Evolutionary conservation across 768 basidiomycete species (phyloP).

Genomic region (Hericium coralloides): DNA sequence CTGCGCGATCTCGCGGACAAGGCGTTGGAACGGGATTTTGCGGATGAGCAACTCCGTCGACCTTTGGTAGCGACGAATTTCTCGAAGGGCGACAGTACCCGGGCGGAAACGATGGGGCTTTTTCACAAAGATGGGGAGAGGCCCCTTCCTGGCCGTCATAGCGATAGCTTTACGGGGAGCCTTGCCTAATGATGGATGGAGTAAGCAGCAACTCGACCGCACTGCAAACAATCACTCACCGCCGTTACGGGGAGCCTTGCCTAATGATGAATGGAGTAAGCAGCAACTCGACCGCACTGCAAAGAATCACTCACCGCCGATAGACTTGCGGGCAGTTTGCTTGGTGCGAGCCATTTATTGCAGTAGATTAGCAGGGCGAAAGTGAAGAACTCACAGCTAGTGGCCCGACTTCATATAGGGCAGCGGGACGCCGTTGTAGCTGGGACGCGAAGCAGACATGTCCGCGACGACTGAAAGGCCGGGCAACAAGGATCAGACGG

Average conservation of each 20-base stretch:
- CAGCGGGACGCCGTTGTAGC: no score
- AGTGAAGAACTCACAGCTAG: no score
- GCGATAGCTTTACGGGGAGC: no score
- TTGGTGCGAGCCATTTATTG: conserved; percentile 60
- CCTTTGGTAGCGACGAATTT: conserved; percentile 89
- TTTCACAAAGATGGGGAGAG: conserved; percentile 85
- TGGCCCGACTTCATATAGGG: no score
- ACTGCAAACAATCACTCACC: no score
- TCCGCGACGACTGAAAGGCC: no score
- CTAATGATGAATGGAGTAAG: conserved; percentile 18
- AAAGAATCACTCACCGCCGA: conserved; percentile 41
- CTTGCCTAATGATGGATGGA: no score
- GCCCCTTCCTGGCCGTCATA: no score
- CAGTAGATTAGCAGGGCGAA: no score
- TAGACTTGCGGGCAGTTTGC: conserved; percentile 72
- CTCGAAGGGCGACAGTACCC: conserved; percentile 89
- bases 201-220: conserved; percentile 6
- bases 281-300: not conserved
- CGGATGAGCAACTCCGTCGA: conserved; percentile 88
- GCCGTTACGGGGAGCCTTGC: conserved; percentile 79
- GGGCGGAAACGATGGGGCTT: conserved; percentile 89
- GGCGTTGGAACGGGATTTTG: conserved; percentile 90
- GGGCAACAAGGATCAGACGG: no score
- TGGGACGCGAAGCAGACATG: no score
- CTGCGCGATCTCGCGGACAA: conserved; percentile 92